Conservation (phyloP, 495 filamentous ascomycete species). For the Tirmania nivea region DNA sequence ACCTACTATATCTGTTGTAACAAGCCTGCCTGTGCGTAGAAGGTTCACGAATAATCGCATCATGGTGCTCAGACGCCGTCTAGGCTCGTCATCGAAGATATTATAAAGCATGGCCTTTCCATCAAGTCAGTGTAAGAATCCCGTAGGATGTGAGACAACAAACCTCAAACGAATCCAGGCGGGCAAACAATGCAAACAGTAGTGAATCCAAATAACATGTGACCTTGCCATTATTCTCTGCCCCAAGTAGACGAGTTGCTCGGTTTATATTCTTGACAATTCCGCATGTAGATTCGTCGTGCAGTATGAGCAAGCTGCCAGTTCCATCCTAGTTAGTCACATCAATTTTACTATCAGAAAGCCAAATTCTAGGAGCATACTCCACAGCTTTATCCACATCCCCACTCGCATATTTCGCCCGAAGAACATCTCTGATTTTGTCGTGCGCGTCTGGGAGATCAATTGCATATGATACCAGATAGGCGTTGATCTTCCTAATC, state of each 20-base stretch:
- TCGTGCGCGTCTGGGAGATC: slow-evolving; percentile 21
- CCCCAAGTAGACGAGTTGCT: slow-evolving; percentile 51
- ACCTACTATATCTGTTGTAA: slow-evolving; percentile 65
- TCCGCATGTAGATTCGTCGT: slow-evolving; percentile 61
- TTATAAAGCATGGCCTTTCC: slow-evolving; percentile 50
- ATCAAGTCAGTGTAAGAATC: slow-evolving; percentile 1
- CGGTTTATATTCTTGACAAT: slow-evolving; percentile 53
- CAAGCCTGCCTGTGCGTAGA: slow-evolving; percentile 61
- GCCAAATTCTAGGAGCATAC: neutral
- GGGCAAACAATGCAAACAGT: slow-evolving; percentile 93
- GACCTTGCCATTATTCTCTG: slow-evolving; percentile 62
- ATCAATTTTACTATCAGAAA: neutral
- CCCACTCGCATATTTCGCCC: slow-evolving; percentile 38
- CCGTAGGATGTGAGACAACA: neutral
- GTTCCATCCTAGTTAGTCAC: neutral
- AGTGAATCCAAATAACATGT: slow-evolving; percentile 84
- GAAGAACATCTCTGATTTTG: slow-evolving; percentile 51
- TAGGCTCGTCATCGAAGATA: slow-evolving; percentile 42
- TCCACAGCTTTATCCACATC: slow-evolving; percentile 55
- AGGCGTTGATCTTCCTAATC: neutral
- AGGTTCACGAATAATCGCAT: slow-evolving; percentile 85
- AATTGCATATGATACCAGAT: neutral
- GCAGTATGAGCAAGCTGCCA: slow-evolving; percentile 35
- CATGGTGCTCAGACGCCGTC: slow-evolving; percentile 47
- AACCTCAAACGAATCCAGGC: slow-evolving; percentile 63